phyloP scores from a whole-genome alignment of 768 basidiomycete species.

The Lactifluus piperatus region DNA sequence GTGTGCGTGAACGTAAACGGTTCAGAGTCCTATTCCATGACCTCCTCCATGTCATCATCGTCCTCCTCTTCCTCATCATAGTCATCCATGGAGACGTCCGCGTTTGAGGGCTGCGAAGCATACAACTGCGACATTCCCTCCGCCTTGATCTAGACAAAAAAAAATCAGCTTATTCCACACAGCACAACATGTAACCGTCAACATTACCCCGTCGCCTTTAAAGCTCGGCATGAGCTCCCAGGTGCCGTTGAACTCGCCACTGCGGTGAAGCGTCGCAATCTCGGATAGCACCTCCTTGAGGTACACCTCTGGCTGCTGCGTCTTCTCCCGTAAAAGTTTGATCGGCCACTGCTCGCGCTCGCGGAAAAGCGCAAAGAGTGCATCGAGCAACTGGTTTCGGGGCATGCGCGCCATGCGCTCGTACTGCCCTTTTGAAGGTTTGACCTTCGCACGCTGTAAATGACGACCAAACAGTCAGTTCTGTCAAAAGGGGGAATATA shows the following conservation, averaged over 20 bases:
- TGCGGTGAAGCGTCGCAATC: constrained; percentile 67
- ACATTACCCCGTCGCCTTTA: constrained; percentile 50
- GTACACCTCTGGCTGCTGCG: constrained; percentile 81
- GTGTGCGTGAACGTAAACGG: background rate
- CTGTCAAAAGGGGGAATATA: background rate
- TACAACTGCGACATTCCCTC: constrained; percentile 27
- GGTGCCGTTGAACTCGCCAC: constrained; percentile 70
- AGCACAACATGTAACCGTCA: background rate
- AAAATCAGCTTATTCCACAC: background rate
- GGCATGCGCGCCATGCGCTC: constrained; percentile 92
- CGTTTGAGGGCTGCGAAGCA: constrained; percentile 17
- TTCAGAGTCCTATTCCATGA: constrained; percentile 35
- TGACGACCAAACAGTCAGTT: background rate
- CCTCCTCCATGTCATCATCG: constrained; percentile 65
- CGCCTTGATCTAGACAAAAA: constrained; percentile 26
- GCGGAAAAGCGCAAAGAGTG: constrained; percentile 70
- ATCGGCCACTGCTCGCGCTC: constrained; percentile 79
- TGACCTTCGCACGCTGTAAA: constrained; percentile 55
- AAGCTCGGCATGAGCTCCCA: constrained; percentile 76
- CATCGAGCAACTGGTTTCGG: constrained; percentile 77
- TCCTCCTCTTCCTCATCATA: constrained; percentile 48
- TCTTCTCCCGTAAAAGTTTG: constrained; percentile 64
- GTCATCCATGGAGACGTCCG: constrained; percentile 43
- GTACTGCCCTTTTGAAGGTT: constrained; percentile 59
- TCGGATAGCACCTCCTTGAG: constrained; percentile 76